Base-by-base conservation (phyloP, 2,329 filamentous ascomycete species). In the Teratosphaeria viscida region DNA sequence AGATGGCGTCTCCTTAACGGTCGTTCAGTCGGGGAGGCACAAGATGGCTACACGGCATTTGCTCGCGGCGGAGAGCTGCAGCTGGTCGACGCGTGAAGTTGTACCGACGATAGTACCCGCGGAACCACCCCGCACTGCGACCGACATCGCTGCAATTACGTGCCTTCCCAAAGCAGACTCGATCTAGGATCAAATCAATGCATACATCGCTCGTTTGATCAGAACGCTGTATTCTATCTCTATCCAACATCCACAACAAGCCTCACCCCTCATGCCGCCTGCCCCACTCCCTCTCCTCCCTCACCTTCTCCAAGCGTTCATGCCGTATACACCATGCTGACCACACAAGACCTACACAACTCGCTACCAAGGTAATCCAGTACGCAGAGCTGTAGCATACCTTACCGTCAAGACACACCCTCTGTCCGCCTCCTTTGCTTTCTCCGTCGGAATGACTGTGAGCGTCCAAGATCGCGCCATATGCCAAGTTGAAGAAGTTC, bases 401-500 rank as follows among this genome's bases (percentile, higher is more conserved):
- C 11, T 92, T 74, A 0, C 94, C 94, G 29, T 92, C 84, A 23
- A 81, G 79, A 71, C 94, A 97, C 23, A 85, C 82, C 34, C 87
- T 81, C 65, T 90, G 85, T 7, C 65, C 66, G 16, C 63, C 64
- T 14, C 64, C 69, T 16, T 65, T 52, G 47, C 62, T 62, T 23
- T 90, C 90, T 52, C 84, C 81, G 0, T 82, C 79, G 23, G 83
- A 81, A 10, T 90, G 76, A 26, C 87, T 92, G 73, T 96, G 91
- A 8, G 77, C 76, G 71, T 99, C 94, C 66, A 90, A 95, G 0
- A 96, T 85, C 1, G 68, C 76, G 55, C 94, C 94, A 71, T 97
- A 99, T 60, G 94, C 85, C 1, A 96, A 76, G 71, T 97, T 99
- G 80, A 95, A 97, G 26, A 96, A 74, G 67, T 97, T 95, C 56